Conservation (phyloP, 805 yeast genomes). For the Yarrowia bubula region DNA sequence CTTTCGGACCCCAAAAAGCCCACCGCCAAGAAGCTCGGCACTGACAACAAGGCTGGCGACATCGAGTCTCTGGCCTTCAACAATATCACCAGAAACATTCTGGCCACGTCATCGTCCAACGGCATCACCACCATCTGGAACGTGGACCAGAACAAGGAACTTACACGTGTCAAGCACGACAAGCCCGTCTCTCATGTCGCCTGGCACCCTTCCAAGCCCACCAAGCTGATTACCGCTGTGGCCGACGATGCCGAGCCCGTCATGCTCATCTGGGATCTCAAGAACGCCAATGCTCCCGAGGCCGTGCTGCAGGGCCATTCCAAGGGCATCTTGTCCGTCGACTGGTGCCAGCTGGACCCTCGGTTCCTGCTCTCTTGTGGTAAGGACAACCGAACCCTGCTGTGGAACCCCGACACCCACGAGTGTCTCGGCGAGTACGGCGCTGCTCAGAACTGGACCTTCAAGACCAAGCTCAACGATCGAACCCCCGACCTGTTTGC, state of each 20-base stretch:
- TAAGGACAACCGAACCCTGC: constrained; percentile 77
- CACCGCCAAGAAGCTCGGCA: constrained; percentile 57
- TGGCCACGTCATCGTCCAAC: constrained; percentile 83
- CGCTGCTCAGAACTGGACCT: constrained; percentile 89
- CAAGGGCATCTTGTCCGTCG: constrained; percentile 84
- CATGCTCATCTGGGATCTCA: constrained; percentile 87
- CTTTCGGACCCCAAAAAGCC: constrained; percentile 56
- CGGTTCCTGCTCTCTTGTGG: constrained; percentile 83
- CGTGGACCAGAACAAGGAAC: constrained; percentile 80
- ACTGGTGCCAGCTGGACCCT: constrained; percentile 89
- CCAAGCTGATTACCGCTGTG: constrained; percentile 84
- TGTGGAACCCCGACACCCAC: constrained; percentile 88
- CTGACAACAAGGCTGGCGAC: constrained; percentile 49
- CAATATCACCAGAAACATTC: constrained; percentile 72
- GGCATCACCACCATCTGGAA: constrained; percentile 95
- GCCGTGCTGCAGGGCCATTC: constrained; percentile 71
- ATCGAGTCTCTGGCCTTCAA: constrained; percentile 87
- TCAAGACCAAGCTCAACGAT: constrained; percentile 85
- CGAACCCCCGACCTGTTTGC: constrained; percentile 77
- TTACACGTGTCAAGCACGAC: constrained; percentile 72
- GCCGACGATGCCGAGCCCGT: constrained; percentile 77
- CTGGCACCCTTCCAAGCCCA: constrained; percentile 92
- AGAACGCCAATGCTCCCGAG: constrained; percentile 92
- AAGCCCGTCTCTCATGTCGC: constrained; percentile 77
- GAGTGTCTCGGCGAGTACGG: constrained; percentile 81